Evolutionary conservation across 106 monocot species (phyloP).

Genomic region (Triglochin maritima): DNA sequence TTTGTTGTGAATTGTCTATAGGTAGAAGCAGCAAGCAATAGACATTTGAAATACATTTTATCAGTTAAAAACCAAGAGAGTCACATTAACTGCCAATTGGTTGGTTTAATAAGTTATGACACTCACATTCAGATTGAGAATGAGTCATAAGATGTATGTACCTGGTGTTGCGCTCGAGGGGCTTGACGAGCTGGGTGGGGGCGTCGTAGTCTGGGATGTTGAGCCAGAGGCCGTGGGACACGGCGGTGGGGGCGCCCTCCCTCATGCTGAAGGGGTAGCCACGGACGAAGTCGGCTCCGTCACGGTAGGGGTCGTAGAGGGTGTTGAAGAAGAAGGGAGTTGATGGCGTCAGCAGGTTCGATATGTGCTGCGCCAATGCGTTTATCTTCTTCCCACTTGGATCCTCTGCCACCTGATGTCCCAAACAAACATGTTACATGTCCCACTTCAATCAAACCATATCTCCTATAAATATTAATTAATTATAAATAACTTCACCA

Average conservation of each 20-base stretch:
- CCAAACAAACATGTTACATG: neutral
- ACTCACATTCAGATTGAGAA: too few relatives aligned
- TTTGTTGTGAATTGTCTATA: too few relatives aligned
- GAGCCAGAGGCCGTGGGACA: constrained; percentile 25
- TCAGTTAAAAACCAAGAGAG: too few relatives aligned
- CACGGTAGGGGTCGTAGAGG: constrained; percentile 22
- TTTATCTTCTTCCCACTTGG: constrained; percentile 21
- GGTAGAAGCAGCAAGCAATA: too few relatives aligned
- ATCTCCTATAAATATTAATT: too few relatives aligned
- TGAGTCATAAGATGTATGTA: neutral
- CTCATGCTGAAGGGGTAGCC: constrained; percentile 26
- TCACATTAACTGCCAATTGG: too few relatives aligned
- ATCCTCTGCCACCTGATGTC: constrained; percentile 18
- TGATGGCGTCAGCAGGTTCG: constrained; percentile 20
- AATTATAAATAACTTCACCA: too few relatives aligned
- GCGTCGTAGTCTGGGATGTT: constrained; percentile 28
- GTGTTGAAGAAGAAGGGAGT: constrained; percentile 27
- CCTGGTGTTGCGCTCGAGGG: constrained; percentile 23
- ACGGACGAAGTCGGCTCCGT: constrained; percentile 21
- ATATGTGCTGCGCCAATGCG: constrained; percentile 20
- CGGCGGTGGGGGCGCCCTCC: constrained; percentile 14
- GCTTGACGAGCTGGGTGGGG: constrained; percentile 29
- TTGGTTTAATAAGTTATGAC: too few relatives aligned
- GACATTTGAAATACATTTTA: too few relatives aligned
- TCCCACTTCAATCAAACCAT: too few relatives aligned